These are phyloP conservation scores for Thermothelomyces thermophilus DNA, from an alignment of 2,329 filamentous ascomycete genomes.

Conservation along the genomic window DNA sequence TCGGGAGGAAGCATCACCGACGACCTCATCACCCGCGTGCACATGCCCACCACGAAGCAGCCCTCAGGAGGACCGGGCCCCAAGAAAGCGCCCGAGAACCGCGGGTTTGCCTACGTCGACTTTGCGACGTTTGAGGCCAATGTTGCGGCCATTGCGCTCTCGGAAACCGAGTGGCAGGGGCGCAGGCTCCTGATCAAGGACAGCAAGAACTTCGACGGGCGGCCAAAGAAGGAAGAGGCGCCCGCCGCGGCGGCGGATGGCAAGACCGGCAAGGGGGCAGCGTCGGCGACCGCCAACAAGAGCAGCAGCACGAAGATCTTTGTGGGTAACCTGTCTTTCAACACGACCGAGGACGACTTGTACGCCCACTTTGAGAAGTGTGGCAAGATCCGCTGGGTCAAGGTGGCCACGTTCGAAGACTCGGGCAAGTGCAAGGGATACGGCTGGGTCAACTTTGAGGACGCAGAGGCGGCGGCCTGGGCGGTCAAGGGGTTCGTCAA, in stretches of 20 bases:
- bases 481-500: constrained; percentile 77
- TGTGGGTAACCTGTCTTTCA: constrained; percentile 82
- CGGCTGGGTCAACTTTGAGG: constrained; percentile 88
- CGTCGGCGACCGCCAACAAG: constrained; percentile 26
- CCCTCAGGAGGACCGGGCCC: constrained; percentile 23
- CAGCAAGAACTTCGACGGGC: constrained; percentile 81
- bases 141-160: constrained; percentile 72
- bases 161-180: constrained; percentile 71
- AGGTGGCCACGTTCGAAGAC: constrained; percentile 93
- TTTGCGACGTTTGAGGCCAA: constrained; percentile 66
- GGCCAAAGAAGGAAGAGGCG: constrained; percentile 59
- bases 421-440: constrained; percentile 97
- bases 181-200: constrained; percentile 90
- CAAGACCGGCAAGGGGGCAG: constrained; percentile 28
- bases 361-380: constrained; percentile 77
- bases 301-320: constrained; percentile 66
- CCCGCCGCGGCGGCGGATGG: constrained; percentile 22
- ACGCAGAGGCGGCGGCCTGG: constrained; percentile 64
- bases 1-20: constrained; percentile 59
- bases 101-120: constrained; percentile 94
- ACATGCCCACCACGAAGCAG: constrained; percentile 59
- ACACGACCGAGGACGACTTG: constrained; percentile 73
- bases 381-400: constrained; percentile 73
- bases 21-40: constrained; percentile 73
- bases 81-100: constrained; percentile 58